These are phyloP conservation scores for Eremomyces bilateralis DNA, from an alignment of 495 filamentous ascomycete species.

Conservation along the genomic window DNA sequence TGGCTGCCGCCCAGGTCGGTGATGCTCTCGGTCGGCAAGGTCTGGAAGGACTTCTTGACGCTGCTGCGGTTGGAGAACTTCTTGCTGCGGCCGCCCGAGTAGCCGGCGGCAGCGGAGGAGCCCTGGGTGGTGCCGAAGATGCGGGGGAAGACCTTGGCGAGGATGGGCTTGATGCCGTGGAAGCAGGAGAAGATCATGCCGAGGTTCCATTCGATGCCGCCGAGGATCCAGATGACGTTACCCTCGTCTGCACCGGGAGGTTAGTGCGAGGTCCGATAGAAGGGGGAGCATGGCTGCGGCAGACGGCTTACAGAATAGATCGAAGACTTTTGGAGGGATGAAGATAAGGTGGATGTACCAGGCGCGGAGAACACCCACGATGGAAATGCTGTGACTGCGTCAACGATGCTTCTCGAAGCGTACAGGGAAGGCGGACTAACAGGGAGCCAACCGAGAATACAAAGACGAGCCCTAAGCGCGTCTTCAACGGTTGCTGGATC, in stretches of 20 bases:
- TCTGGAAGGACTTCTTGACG: too few relatives aligned
- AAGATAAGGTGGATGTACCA: slow-evolving; percentile 4
- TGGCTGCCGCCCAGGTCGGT: too few relatives aligned
- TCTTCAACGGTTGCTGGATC: slow-evolving; percentile 3
- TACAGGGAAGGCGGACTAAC: too few relatives aligned
- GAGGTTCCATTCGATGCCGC: slow-evolving; percentile 6
- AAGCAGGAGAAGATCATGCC: slow-evolving; percentile 7
- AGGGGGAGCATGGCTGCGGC: too few relatives aligned
- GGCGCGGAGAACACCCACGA: slow-evolving; percentile 5
- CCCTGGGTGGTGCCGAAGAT: slow-evolving; percentile 3
- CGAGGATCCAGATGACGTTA: slow-evolving; percentile 3
- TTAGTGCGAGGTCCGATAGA: too few relatives aligned
- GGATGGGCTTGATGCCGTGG: slow-evolving; percentile 4
- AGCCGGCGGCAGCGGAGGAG: too few relatives aligned
- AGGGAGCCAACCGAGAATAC: slow-evolving; percentile 6
- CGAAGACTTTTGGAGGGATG: slow-evolving; percentile 4
- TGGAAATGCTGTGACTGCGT: slow-evolving; percentile 3
- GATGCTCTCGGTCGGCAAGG: too few relatives aligned
- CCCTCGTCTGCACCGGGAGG: too few relatives aligned
- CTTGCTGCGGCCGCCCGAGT: too few relatives aligned
- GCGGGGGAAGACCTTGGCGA: too few relatives aligned
- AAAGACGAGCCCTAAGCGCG: slow-evolving; percentile 4
- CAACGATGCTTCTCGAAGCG: too few relatives aligned
- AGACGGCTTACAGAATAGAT: slow-evolving; percentile 4
- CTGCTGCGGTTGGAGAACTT: too few relatives aligned